Percentiles rank a stretch among this genome's conserved stretches.
Evolutionary conservation across 139 green algal genomes (phyloP).

Genomic region (Chlorella sp.): DNA sequence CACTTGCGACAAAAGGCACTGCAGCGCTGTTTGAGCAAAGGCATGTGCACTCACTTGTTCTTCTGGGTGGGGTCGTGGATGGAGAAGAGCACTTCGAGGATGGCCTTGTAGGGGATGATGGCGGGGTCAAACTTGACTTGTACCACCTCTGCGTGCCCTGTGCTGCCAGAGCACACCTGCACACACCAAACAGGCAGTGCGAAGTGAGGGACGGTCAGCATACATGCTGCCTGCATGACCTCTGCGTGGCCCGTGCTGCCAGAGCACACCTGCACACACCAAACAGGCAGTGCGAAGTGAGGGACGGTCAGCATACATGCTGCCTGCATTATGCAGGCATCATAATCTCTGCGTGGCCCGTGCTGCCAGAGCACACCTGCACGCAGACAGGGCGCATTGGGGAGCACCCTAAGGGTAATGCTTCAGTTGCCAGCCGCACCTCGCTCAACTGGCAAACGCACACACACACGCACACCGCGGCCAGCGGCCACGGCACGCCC

Average conservation of each 20-base stretch:
- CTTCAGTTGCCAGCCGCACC: too few relatives aligned
- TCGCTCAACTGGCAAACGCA: too few relatives aligned
- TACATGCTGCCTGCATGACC: conserved; percentile 44
- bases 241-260: conserved; percentile 55
- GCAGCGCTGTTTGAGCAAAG: conserved; percentile 40
- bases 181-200: background rate
- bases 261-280: conserved; percentile 36
- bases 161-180: conserved; percentile 47
- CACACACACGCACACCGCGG: too few relatives aligned
- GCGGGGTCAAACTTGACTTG: conserved; percentile 43
- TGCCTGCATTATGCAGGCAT: too few relatives aligned
- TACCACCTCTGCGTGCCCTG: conserved; percentile 59
- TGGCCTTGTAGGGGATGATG: conserved; percentile 27
- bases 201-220: too few relatives aligned
- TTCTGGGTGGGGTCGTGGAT: conserved; percentile 51
- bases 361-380: conserved; percentile 47
- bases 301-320: too few relatives aligned
- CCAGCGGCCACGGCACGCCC: too few relatives aligned
- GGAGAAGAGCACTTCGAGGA: conserved; percentile 46
- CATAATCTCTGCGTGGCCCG: conserved; percentile 56
- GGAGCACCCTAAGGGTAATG: too few relatives aligned
- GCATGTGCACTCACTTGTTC: conserved; percentile 47
- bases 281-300: too few relatives aligned
- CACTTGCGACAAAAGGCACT: too few relatives aligned
- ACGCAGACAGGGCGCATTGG: background rate